phyloP scores from a whole-genome alignment of 1,139 yeast species.

The Hansenula sp. region DNA sequence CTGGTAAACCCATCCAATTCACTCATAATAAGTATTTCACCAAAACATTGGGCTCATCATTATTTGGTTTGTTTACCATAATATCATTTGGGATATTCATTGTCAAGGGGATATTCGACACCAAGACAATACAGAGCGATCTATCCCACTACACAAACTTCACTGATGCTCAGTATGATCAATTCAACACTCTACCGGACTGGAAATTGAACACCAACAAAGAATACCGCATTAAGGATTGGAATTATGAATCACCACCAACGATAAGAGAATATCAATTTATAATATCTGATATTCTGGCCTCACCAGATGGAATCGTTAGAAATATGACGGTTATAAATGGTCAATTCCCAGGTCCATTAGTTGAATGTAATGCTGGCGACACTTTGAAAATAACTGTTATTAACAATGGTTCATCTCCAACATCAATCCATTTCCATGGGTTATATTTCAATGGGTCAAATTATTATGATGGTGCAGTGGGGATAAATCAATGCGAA shows the following conservation, averaged over 20 bases:
- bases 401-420: slow-evolving; percentile 32
- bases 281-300: slow-evolving; percentile 15
- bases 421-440: slow-evolving; percentile 44
- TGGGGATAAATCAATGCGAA: slow-evolving; percentile 39
- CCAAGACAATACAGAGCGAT: no score
- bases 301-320: slow-evolving; percentile 27
- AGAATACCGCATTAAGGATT: slow-evolving; percentile 10
- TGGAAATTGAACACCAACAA: slow-evolving; percentile 17
- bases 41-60: no score
- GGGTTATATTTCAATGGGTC: slow-evolving; percentile 40
- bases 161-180: neutral
- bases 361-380: slow-evolving; percentile 40
- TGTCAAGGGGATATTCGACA: no score
- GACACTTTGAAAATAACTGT: slow-evolving; percentile 44
- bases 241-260: slow-evolving; percentile 10
- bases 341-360: slow-evolving; percentile 46
- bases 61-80: no score
- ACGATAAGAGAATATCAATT: slow-evolving; percentile 12
- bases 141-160: neutral
- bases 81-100: no score
- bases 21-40: no score
- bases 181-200: neutral
- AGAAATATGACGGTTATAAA: slow-evolving; percentile 34
- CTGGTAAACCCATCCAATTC: no score
- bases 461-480: slow-evolving; percentile 40